A percentile compares a stretch with the other conserved stretches of the same genome.
Evolutionary conservation across 2,329 filamentous ascomycete species (phyloP).

Genomic region (Cercospora janseana): DNA sequence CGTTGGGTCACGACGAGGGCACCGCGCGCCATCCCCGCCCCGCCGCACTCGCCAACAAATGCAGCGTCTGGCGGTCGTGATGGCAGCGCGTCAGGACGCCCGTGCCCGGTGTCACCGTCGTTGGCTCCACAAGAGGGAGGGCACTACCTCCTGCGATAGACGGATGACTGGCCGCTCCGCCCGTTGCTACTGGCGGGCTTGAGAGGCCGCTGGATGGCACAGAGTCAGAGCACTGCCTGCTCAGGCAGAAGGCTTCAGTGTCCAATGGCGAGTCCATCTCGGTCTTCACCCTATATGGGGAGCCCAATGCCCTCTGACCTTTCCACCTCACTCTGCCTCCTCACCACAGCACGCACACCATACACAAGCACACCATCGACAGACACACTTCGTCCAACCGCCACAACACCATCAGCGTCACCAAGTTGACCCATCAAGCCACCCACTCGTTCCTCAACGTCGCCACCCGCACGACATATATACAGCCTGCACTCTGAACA

Average conservation of each 20-base stretch:
- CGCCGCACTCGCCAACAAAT: slow-evolving; percentile 6
- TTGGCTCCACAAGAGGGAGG: slow-evolving; percentile 10
- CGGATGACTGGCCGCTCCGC: slow-evolving; percentile 10
- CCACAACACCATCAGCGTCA: neutral
- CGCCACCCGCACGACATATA: slow-evolving; percentile 5
- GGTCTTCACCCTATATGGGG: slow-evolving; percentile 2
- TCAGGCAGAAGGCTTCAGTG: slow-evolving; percentile 7
- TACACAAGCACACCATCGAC: neutral
- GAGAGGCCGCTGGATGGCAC: slow-evolving; percentile 12
- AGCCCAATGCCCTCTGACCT: slow-evolving; percentile 2
- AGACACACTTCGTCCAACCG: neutral
- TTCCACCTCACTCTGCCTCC: neutral
- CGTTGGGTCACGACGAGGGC: too few relatives aligned
- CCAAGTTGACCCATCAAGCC: neutral
- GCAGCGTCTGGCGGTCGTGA: neutral
- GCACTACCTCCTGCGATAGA: slow-evolving; percentile 1
- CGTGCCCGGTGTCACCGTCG: slow-evolving; percentile 12
- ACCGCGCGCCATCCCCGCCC: too few relatives aligned
- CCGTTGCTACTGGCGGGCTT: slow-evolving; percentile 10
- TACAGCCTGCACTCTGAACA: slow-evolving; percentile 6
- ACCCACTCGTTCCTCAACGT: neutral
- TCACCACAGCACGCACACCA: slow-evolving; percentile 1
- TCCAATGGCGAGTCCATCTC: neutral
- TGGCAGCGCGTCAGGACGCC: neutral
- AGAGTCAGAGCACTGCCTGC: slow-evolving; percentile 11